Percentiles rank a stretch among this genome's conserved stretches.
Evolutionary conservation across 371 early-diverging fungal species (phyloP).

Genomic region (Umbelopsis sp.): DNA sequence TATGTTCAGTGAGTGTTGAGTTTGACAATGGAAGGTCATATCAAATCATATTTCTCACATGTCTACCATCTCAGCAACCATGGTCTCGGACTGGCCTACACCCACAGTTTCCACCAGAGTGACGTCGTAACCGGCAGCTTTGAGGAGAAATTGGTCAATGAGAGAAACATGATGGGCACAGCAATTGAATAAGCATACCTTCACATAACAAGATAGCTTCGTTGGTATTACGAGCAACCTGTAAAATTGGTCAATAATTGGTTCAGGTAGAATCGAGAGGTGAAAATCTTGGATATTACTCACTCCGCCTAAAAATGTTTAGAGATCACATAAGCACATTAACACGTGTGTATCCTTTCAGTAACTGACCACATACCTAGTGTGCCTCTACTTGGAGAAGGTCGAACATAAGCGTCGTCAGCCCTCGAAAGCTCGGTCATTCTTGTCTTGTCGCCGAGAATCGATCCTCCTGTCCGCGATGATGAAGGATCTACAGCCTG

Average conservation of each 20-base stretch:
- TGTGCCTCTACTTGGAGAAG: conserved; percentile 72
- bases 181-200: conserved; percentile 36
- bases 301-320: conserved; percentile 23
- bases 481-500: conserved; percentile 86
- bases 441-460: conserved; percentile 83
- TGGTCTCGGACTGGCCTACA: conserved; percentile 83
- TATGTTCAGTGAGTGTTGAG: not conserved
- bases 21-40: not conserved
- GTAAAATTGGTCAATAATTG: not conserved
- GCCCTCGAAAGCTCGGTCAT: conserved; percentile 70
- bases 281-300: not conserved
- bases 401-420: conserved; percentile 70
- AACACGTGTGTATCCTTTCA: not conserved
- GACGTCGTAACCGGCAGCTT: conserved; percentile 78
- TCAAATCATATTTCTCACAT: conserved; percentile 42
- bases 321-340: not conserved
- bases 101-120: conserved; percentile 83
- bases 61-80: conserved; percentile 87
- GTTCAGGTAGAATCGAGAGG: not conserved
- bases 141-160: not conserved
- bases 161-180: not conserved
- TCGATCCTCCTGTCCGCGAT: conserved; percentile 76
- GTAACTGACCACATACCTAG: conserved; percentile 45
- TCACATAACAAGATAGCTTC: conserved; percentile 80
- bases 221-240: conserved; percentile 78